phyloP scores from a whole-genome alignment of 2,329 filamentous ascomycete species.

The Colletotrichum sp. region DNA sequence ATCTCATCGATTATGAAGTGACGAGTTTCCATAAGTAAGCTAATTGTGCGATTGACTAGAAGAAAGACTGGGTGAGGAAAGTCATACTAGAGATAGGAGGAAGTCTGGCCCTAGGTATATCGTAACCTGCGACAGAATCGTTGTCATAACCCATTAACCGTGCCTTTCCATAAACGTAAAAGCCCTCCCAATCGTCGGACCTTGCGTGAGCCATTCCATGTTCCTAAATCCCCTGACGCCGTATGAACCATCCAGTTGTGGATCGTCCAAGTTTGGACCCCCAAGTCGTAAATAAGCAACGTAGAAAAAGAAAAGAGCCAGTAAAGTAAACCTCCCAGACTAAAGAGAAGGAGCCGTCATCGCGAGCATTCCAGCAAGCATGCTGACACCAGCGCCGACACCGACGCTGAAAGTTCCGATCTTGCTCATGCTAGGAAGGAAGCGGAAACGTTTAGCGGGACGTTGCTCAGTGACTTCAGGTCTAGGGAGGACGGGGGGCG shows the following conservation, averaged over 20 bases:
- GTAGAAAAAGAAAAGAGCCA: background rate
- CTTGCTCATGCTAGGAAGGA: background rate
- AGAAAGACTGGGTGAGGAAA: background rate
- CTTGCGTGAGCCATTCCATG: background rate
- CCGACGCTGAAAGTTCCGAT: background rate
- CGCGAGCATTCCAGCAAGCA: slow-evolving; percentile 7
- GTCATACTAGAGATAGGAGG: background rate
- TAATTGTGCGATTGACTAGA: background rate
- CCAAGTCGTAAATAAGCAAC: background rate
- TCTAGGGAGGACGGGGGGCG: background rate
- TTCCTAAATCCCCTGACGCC: background rate
- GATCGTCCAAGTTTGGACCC: background rate
- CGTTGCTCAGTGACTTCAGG: background rate
- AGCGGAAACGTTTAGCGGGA: background rate
- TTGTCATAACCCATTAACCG: background rate
- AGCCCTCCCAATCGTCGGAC: background rate
- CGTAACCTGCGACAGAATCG: background rate
- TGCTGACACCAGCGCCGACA: background rate
- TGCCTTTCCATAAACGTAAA: background rate
- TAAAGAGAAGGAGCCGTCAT: slow-evolving; percentile 11
- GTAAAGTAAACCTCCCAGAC: background rate
- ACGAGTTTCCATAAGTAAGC: background rate
- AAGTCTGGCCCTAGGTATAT: background rate
- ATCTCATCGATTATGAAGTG: background rate
- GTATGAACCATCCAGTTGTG: background rate